A percentile compares a stretch with the other conserved stretches of the same genome.
Conservation (phyloP, 305 asterid species). For the Rubia balearica region DNA sequence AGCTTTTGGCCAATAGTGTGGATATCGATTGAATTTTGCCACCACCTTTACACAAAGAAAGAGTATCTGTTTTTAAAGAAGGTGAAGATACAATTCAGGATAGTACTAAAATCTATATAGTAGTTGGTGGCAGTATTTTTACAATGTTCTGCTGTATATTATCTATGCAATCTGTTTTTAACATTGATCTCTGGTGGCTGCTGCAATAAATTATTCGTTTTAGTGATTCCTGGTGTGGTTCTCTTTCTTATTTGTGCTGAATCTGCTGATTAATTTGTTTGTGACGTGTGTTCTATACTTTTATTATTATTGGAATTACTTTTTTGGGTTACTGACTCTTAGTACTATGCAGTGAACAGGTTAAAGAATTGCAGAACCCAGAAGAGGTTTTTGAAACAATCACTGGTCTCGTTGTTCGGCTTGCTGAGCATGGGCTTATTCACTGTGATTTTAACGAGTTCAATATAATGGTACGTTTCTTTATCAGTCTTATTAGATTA, state of each 20-base stretch:
- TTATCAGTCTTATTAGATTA: neutral
- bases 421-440: conserved; percentile 94
- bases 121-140: too few relatives aligned
- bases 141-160: neutral
- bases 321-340: neutral
- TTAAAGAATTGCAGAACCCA: conserved; percentile 71
- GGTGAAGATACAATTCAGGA: neutral
- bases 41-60: neutral
- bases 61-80: neutral
- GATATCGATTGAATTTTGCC: neutral
- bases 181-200: neutral
- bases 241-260: neutral
- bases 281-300: neutral
- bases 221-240: neutral
- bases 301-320: too few relatives aligned
- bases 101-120: too few relatives aligned
- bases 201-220: neutral
- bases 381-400: conserved; percentile 69
- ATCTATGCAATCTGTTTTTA: neutral
- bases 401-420: conserved; percentile 66
- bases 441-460: conserved; percentile 96
- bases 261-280: neutral
- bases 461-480: conserved; percentile 67
- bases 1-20: neutral
- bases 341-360: conserved; percentile 64